Conservation (phyloP, 352 stramenopile species). For the Pythium dissotocum region DNA sequence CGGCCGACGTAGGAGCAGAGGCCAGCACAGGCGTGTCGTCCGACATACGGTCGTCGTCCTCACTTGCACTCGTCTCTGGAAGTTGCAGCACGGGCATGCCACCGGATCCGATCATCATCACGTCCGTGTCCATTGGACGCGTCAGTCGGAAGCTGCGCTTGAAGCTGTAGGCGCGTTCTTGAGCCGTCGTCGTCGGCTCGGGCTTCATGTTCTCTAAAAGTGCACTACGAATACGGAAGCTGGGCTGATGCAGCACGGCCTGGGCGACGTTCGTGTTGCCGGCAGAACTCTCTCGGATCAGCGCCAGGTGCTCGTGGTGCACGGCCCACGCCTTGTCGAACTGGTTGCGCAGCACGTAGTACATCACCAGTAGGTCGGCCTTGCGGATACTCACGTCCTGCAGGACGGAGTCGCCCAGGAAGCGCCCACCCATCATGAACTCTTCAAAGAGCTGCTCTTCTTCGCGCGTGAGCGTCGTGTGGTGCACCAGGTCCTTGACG, state of each 20-base stretch:
- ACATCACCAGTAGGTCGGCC: slow-evolving; percentile 84
- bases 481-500: slow-evolving; percentile 75
- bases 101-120: slow-evolving; percentile 35
- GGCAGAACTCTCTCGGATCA: slow-evolving; percentile 62
- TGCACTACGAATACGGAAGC: slow-evolving; percentile 59
- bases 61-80: slow-evolving; percentile 25
- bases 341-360: slow-evolving; percentile 77
- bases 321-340: slow-evolving; percentile 73
- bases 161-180: slow-evolving; percentile 17
- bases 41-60: slow-evolving; percentile 41
- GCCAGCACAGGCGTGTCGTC: slow-evolving; percentile 34
- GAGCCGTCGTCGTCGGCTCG: slow-evolving; percentile 35
- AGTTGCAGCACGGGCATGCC: slow-evolving; percentile 25
- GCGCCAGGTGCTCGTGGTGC: slow-evolving; percentile 71
- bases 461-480: slow-evolving; percentile 45
- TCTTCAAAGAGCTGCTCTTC: slow-evolving; percentile 68
- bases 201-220: slow-evolving; percentile 71
- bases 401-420: slow-evolving; percentile 51
- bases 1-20: slow-evolving; percentile 15
- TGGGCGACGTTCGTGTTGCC: slow-evolving; percentile 67
- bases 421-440: slow-evolving; percentile 69
- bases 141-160: slow-evolving; percentile 23
- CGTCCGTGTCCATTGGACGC: slow-evolving; percentile 33
- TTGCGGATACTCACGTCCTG: slow-evolving; percentile 65
- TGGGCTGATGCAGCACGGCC: slow-evolving; percentile 56